These are phyloP conservation scores for Coemansia sp. DNA, from an alignment of 192 early-diverging fungal species.

Conservation along the genomic window DNA sequence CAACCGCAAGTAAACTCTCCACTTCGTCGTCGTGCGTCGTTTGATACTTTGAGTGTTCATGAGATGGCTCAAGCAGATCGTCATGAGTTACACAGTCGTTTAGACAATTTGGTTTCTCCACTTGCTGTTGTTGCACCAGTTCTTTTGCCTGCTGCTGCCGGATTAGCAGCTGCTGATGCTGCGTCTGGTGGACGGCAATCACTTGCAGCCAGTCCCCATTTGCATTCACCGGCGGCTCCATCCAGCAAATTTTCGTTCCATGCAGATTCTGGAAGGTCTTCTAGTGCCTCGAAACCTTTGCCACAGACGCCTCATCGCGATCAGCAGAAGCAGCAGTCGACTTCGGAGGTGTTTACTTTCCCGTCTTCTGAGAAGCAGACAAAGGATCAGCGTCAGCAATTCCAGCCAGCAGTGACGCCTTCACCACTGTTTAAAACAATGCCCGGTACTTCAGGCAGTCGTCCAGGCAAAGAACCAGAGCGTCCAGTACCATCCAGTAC, in stretches of 20 bases:
- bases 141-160: background rate
- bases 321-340: slow-evolving; percentile 3
- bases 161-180: background rate
- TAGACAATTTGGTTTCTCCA: slow-evolving; percentile 36
- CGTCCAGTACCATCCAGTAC: background rate
- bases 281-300: slow-evolving; percentile 29
- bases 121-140: slow-evolving; percentile 1
- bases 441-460: background rate
- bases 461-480: background rate
- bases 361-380: slow-evolving; percentile 15
- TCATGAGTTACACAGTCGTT: slow-evolving; percentile 36
- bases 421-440: slow-evolving; percentile 28
- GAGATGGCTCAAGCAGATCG: slow-evolving; percentile 48
- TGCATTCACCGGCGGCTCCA: background rate
- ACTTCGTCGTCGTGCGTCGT: slow-evolving; percentile 34
- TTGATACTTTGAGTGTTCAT: slow-evolving; percentile 48
- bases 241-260: slow-evolving; percentile 45
- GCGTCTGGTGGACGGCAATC: background rate
- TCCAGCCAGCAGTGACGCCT: slow-evolving; percentile 5
- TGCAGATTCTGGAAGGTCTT: background rate
- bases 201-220: slow-evolving; percentile 14
- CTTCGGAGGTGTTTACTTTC: slow-evolving; percentile 36
- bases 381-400: background rate
- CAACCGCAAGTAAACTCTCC: background rate
- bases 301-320: slow-evolving; percentile 27